Evolutionary conservation across 805 yeast species (phyloP).

Genomic region (Metschnikowia dekortorum): DNA sequence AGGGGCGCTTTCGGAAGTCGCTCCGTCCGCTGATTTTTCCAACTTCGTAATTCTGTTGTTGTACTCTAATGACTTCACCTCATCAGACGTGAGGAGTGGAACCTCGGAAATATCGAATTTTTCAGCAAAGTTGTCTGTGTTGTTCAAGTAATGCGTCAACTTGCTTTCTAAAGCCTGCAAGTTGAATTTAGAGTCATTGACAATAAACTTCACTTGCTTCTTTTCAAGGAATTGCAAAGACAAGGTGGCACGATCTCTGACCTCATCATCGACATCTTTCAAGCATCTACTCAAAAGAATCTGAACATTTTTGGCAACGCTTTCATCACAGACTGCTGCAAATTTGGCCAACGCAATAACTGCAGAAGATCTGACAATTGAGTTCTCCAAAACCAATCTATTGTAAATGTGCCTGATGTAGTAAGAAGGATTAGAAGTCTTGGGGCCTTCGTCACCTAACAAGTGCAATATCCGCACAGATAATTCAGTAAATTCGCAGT

Average conservation of each 20-base stretch:
- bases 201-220: constrained; percentile 44
- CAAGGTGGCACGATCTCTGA: constrained; percentile 93
- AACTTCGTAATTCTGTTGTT: constrained; percentile 45
- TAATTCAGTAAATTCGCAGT: constrained; percentile 93
- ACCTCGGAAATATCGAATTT: constrained; percentile 72
- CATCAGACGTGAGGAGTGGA: constrained; percentile 64
- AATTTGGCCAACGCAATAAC: constrained; percentile 89
- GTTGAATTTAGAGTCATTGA: constrained; percentile 67
- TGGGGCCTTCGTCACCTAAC: constrained; percentile 93
- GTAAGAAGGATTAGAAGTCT: constrained; percentile 76
- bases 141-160: constrained; percentile 65
- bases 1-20: constrained; percentile 14
- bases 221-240: constrained; percentile 60
- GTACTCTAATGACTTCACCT: constrained; percentile 59
- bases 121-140: constrained; percentile 41
- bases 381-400: constrained; percentile 92
- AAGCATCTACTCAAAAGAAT: constrained; percentile 78
- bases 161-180: constrained; percentile 74
- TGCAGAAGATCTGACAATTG: constrained; percentile 93
- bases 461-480: constrained; percentile 89
- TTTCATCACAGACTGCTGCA: constrained; percentile 70
- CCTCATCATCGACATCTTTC: constrained; percentile 91
- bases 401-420: constrained; percentile 95
- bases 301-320: constrained; percentile 62
- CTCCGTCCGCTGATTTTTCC: constrained; percentile 24